These are phyloP conservation scores for Blastobotrys aristatus DNA, from an alignment of 1,139 yeast species.

Conservation along the genomic window DNA sequence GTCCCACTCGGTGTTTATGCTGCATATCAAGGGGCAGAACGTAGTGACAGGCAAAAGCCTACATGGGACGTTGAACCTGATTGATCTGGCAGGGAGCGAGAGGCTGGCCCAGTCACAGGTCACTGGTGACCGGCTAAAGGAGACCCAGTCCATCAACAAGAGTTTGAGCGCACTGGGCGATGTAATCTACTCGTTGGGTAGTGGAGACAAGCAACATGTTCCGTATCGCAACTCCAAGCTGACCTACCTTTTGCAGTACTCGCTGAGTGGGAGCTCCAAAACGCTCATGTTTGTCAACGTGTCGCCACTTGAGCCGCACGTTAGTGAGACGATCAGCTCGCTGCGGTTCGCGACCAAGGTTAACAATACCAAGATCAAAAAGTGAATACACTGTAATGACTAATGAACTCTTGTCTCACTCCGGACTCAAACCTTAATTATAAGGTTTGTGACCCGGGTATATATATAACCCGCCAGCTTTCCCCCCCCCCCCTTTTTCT, in stretches of 20 bases:
- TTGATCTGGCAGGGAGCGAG: constrained; percentile 89
- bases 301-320: constrained; percentile 60
- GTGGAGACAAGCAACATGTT: constrained; percentile 37
- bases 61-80: constrained; percentile 63
- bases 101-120: constrained; percentile 63
- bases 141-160: constrained; percentile 86
- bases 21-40: constrained; percentile 56
- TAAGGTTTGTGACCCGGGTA: too few relatives aligned
- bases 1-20: constrained; percentile 67
- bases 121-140: constrained; percentile 73
- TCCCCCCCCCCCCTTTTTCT: too few relatives aligned
- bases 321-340: constrained; percentile 76
- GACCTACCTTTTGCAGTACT: constrained; percentile 78
- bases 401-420: neutral
- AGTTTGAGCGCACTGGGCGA: constrained; percentile 88
- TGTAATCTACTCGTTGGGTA: constrained; percentile 65
- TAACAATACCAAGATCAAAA: constrained; percentile 32
- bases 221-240: constrained; percentile 59
- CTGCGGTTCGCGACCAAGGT: constrained; percentile 80
- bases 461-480: too few relatives aligned
- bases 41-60: constrained; percentile 44
- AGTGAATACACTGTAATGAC: neutral
- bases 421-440: too few relatives aligned
- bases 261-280: constrained; percentile 80
- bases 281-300: constrained; percentile 92